Base-by-base conservation (phyloP, 805 yeast species). In the Kodamaea lidongshanica region DNA sequence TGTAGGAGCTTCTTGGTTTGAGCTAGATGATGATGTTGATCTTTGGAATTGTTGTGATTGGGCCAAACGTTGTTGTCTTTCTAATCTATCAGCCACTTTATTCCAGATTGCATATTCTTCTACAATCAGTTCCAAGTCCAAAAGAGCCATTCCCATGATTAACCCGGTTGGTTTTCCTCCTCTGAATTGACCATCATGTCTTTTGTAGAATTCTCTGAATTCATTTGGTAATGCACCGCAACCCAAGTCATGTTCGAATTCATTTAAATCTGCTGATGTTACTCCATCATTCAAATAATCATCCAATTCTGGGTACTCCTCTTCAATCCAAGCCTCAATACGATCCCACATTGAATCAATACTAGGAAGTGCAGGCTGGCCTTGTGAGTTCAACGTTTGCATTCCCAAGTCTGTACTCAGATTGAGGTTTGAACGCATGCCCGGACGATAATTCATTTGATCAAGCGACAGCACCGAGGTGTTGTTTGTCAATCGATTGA, bases 361-460 rank as follows among this genome's bases (percentile, higher is more conserved):
- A 14, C 34, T 26, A 11, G 75, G 74, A 30, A 68, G 48, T 12
- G 74, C 74, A 14, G 73, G 71, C 38, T 57, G 68, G 1, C 76
- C 76, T 21, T 60, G 59, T 48, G 42, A 52, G 56, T 45, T 63
- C 55, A 54, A 67, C 34, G 44, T 65, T 58, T 60, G 64, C 52
- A 67, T 49, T n/a, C 24, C 12, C 24, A 63, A 58, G 20, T 65
- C 65, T 5, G 70, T 64, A 8, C 58, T 46, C 32, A 52, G 44
- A 34, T 52, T 48, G 26, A 57, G 58, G 12, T 68, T 56, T 6
- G 73, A 63, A 20, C 72, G 52, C 45, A 63, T 37, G 5, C 70
- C 70, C 12, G 67, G 68, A 28, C 61, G 55, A 54, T 54, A 60
- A 23, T 55, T 71, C 30, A 41, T 19, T 40, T 39, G 50, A 19